Base-by-base conservation (phyloP, 2,329 filamentous ascomycete genomes). In the Paraconiothyrium brasiliense region DNA sequence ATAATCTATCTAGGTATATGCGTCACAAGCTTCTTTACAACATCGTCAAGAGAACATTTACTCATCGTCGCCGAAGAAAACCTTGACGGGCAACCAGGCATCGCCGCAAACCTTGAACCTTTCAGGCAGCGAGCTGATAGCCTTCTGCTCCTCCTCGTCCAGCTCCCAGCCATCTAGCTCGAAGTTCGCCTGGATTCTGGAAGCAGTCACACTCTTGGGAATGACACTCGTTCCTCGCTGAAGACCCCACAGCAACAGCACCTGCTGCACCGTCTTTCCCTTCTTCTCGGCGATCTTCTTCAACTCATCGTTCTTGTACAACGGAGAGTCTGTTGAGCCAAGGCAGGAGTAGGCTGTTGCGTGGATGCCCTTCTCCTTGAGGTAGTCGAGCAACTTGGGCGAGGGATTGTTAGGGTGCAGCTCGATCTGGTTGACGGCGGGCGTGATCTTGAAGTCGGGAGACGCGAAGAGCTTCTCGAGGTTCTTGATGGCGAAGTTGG, bases 51-150 rank as follows among this genome's bases (percentile, higher is more conserved):
- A 46, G 1, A 41, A 32, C 13, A 9, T 54, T 56, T 76, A 93
- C 82, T 94, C 91, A 72, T 93, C 90, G 71, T 94, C 91, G 8
- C 90, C 91, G 75, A 92, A 92, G 84, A 95, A 95, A 39, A 94
- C 91, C 84, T 89, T 90, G 63, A 91, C 79, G 0, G 91, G 92
- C 72, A 92, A 75, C 89, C 90, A 94, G 32, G 75, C 80, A 75
- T 94, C 92, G 39, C 85, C 86, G 74, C 91, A 95, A 64, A 80
- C 78, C 73, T 80, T 96, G 85, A 94, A 94, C 54, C 92, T 87
- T 63, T 92, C 90, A 72, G 86, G 84, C 58, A 94, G 84, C 71
- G 81, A 85, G 72, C 88, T 87, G 54, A 97, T 83, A 78, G 86
- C 83, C 70, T 85, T 84, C 54, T 94, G 78, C 82, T 97, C 92